phyloP scores from a whole-genome alignment of 1,139 yeast species.

The Hyphopichia burtonii region DNA sequence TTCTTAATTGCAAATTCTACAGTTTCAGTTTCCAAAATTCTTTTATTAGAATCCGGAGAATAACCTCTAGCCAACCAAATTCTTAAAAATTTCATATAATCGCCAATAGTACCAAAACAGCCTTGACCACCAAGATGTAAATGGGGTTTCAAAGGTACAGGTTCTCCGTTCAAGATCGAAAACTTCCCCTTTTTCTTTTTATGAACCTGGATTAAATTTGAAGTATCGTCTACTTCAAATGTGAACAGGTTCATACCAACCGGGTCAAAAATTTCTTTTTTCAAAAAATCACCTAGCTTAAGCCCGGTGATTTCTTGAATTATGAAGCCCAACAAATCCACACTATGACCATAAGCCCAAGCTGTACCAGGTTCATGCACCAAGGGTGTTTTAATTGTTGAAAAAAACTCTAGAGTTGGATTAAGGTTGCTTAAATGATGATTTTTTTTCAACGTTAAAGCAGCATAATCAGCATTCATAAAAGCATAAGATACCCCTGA shows the following conservation, averaged over 20 bases:
- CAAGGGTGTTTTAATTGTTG: slow-evolving; percentile 38
- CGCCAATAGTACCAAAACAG: slow-evolving; percentile 41
- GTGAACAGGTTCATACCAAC: slow-evolving; percentile 42
- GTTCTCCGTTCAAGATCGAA: background rate
- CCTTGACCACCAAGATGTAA: slow-evolving; percentile 55
- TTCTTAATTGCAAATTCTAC: slow-evolving; percentile 32
- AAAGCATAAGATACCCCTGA: slow-evolving; percentile 52
- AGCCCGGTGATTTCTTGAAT: slow-evolving; percentile 44
- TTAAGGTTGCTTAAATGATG: slow-evolving; percentile 18
- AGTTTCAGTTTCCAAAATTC: slow-evolving; percentile 30
- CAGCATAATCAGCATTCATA: slow-evolving; percentile 28
- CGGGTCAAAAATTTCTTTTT: slow-evolving; percentile 41
- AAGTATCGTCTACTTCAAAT: slow-evolving; percentile 27
- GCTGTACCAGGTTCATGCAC: slow-evolving; percentile 52
- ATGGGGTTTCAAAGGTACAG: slow-evolving; percentile 20
- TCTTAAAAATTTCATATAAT: slow-evolving; percentile 43
- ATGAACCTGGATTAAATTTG: slow-evolving; percentile 22
- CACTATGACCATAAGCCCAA: slow-evolving; percentile 51
- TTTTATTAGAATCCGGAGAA: slow-evolving; percentile 36
- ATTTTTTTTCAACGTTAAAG: slow-evolving; percentile 19
- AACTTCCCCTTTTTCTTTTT: background rate
- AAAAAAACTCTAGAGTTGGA: slow-evolving; percentile 27
- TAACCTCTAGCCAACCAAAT: slow-evolving; percentile 47
- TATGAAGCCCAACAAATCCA: slow-evolving; percentile 55
- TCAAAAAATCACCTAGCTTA: slow-evolving; percentile 40